Percentiles rank a stretch among this genome's conserved stretches.
These are phyloP conservation scores for Phytophthora pinifolia DNA, from an alignment of 352 stramenopile genomes.

Conservation along the genomic window DNA sequence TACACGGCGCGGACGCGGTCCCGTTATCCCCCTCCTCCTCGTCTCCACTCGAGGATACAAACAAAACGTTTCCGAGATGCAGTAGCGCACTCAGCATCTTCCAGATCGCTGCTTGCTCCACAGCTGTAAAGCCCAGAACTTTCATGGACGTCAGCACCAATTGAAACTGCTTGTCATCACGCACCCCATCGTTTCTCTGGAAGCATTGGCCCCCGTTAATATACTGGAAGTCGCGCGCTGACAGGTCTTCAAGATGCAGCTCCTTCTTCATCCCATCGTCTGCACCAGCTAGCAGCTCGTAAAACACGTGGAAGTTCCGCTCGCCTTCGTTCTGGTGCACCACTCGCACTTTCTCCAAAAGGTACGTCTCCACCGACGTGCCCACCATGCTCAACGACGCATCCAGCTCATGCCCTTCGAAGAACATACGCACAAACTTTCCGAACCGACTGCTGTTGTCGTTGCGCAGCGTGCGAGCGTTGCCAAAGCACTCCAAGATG, in stretches of 20 bases:
- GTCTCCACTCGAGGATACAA: conserved; percentile 60
- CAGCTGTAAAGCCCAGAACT: conserved; percentile 64
- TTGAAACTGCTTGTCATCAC: conserved; percentile 64
- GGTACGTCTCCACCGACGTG: conserved; percentile 85
- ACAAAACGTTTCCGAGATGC: conserved; percentile 82
- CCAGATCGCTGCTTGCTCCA: conserved; percentile 68
- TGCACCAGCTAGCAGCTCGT: conserved; percentile 66
- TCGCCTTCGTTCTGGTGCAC: conserved; percentile 74
- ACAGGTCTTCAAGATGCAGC: conserved; percentile 39
- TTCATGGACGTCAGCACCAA: conserved; percentile 69
- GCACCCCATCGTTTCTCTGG: conserved; percentile 61
- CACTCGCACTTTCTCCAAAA: conserved; percentile 93
- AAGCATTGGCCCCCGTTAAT: conserved; percentile 67
- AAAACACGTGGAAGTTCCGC: conserved; percentile 86
- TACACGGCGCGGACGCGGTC: conserved; percentile 36
- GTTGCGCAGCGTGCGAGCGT: conserved; percentile 75
- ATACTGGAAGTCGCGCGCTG: conserved; percentile 63
- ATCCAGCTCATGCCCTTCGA: conserved; percentile 40
- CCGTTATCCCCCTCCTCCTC: conserved; percentile 51
- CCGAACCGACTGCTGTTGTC: conserved; percentile 87
- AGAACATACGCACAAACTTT: conserved; percentile 90
- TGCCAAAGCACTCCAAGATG: conserved; percentile 88
- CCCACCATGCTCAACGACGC: conserved; percentile 59
- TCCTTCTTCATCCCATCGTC: conserved; percentile 43
- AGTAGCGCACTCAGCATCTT: conserved; percentile 71